These are phyloP conservation scores for Cryptococcus sp. DNA, from an alignment of 1,284 basidiomycete species.

Conservation along the genomic window DNA sequence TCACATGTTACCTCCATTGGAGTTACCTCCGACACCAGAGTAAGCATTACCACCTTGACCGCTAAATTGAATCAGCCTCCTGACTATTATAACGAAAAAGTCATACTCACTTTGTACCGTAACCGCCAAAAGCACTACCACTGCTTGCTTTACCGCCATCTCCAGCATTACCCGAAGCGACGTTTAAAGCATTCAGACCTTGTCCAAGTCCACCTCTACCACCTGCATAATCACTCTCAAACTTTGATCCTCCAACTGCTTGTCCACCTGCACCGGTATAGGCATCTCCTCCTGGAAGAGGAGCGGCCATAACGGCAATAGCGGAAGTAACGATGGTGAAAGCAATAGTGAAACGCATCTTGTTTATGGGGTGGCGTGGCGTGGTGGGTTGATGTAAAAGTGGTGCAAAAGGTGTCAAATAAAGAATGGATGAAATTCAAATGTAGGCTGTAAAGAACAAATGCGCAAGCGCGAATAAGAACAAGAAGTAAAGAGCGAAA, in stretches of 20 bases:
- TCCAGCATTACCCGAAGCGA: slow-evolving; percentile 20
- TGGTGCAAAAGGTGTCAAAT: neutral
- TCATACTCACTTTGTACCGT: slow-evolving; percentile 14
- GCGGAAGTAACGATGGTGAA: slow-evolving; percentile 17
- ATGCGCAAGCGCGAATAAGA: neutral
- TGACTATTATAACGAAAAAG: neutral
- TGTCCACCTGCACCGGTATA: slow-evolving; percentile 26
- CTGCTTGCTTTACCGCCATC: slow-evolving; percentile 26
- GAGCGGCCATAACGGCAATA: slow-evolving; percentile 12
- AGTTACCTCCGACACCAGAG: slow-evolving; percentile 29
- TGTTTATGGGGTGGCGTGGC: slow-evolving; percentile 3
- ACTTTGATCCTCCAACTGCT: slow-evolving; percentile 17
- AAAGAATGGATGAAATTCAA: neutral
- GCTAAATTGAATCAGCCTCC: neutral
- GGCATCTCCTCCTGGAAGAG: slow-evolving; percentile 11
- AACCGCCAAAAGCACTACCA: slow-evolving; percentile 22
- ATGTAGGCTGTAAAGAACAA: too few species aligned
- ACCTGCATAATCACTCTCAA: slow-evolving; percentile 5
- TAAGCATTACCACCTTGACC: slow-evolving; percentile 24
- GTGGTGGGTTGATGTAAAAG: neutral
- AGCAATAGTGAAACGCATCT: slow-evolving; percentile 20
- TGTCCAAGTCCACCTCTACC: slow-evolving; percentile 9
- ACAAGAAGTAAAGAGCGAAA: neutral
- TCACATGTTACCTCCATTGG: slow-evolving; percentile 28
- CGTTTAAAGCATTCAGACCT: slow-evolving; percentile 7